These are phyloP conservation scores for Auriscalpium microsporum DNA, from an alignment of 768 basidiomycete genomes.

Conservation along the genomic window DNA sequence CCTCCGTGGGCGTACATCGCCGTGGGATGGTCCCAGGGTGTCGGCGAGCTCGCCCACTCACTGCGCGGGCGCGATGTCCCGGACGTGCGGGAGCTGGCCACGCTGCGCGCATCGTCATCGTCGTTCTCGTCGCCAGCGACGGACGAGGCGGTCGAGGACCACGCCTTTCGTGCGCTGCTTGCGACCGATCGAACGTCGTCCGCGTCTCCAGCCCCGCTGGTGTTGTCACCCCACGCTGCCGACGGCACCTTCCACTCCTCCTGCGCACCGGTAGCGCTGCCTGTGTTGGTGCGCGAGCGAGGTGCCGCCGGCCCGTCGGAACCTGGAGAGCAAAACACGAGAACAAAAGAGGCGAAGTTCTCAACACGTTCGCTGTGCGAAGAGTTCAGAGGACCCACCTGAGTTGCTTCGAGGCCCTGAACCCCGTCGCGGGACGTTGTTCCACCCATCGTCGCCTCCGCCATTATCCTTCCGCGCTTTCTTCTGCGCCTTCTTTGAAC, in stretches of 20 bases:
- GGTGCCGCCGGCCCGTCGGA: no score
- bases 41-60: background rate
- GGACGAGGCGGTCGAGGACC: background rate
- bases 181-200: background rate
- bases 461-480: background rate
- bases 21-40: background rate
- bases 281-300: background rate
- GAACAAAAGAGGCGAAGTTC: no score
- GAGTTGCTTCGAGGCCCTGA: no score
- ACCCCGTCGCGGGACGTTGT: background rate
- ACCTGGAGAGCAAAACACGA: no score
- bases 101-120: background rate
- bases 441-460: background rate
- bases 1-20: background rate
- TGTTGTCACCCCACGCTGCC: background rate
- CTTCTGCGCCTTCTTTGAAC: background rate
- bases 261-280: background rate
- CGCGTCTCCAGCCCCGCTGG: background rate
- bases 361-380: background rate
- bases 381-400: background rate
- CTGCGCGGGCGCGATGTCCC: background rate
- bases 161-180: background rate
- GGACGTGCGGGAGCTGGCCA: background rate
- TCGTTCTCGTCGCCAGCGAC: background rate
- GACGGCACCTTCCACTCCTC: background rate